Percentiles rank a stretch among this genome's conserved stretches.
Evolutionary conservation across 345 rosid genomes (phyloP).

Genomic region (Kernera saxatilis): DNA sequence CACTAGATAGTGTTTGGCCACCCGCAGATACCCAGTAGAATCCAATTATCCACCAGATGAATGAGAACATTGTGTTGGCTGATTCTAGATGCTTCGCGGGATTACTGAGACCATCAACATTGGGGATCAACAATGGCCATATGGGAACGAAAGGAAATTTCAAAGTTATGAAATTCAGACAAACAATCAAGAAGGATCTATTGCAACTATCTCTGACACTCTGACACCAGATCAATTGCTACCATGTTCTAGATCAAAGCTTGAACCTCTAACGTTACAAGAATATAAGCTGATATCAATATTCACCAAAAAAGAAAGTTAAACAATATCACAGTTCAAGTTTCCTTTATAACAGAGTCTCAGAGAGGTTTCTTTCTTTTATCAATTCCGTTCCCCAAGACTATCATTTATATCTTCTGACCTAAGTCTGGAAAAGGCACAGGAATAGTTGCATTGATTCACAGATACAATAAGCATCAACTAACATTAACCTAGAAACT

Average conservation of each 20-base stretch:
- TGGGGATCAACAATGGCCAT: background rate
- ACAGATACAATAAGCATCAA: conserved; percentile 15
- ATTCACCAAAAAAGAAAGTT: background rate
- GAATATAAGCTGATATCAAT: background rate
- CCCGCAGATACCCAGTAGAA: conserved; percentile 95
- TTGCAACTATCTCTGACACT: background rate
- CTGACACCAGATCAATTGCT: background rate
- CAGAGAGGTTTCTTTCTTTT: background rate
- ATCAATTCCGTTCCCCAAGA: background rate
- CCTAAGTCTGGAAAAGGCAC: background rate
- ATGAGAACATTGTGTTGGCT: conserved; percentile 86
- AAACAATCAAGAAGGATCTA: background rate
- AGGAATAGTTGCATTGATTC: background rate
- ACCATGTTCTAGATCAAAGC: background rate
- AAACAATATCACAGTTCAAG: background rate
- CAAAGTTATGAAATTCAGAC: background rate
- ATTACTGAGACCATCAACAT: conserved; percentile 36
- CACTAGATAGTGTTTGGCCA: conserved; percentile 56
- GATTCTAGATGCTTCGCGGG: conserved; percentile 81
- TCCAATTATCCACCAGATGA: conserved; percentile 94
- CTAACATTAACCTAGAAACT: conserved; percentile 13
- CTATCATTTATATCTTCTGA: conserved; percentile 1
- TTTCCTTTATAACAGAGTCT: background rate
- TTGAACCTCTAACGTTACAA: background rate
- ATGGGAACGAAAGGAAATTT: background rate